These are phyloP conservation scores for Leccinum pallidistipes DNA, from an alignment of 1,284 basidiomycete species.

Conservation along the genomic window DNA sequence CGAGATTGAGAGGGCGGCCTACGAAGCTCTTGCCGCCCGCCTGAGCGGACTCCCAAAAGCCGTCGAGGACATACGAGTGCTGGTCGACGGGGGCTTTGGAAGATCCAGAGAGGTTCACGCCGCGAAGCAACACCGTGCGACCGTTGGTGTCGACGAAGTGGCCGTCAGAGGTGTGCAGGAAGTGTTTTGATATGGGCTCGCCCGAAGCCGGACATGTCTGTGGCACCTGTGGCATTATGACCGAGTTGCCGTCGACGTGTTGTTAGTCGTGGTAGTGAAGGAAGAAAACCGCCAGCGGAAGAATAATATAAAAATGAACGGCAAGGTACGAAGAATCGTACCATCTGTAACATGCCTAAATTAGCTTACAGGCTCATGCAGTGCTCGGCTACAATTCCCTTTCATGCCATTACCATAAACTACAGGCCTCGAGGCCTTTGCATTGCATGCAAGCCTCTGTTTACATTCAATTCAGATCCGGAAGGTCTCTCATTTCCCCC, in stretches of 20 bases:
- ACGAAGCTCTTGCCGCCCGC: conserved; percentile 72
- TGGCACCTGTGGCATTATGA: conserved; percentile 24
- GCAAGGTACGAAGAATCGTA: conserved; percentile 18
- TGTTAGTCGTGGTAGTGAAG: background rate
- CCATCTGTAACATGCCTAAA: conserved; percentile 18
- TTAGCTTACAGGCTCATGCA: conserved; percentile 1
- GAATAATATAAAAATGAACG: background rate
- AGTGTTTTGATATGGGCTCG: conserved; percentile 29
- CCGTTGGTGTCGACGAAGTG: conserved; percentile 86
- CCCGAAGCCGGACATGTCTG: conserved; percentile 21
- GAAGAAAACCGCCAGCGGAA: background rate
- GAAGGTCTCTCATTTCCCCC: background rate
- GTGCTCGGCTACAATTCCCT: conserved; percentile 3
- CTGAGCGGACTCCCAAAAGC: conserved; percentile 90
- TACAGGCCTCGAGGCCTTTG: background rate
- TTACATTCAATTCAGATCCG: conserved; percentile 4
- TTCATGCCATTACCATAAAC: conserved; percentile 5
- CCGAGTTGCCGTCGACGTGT: conserved; percentile 1
- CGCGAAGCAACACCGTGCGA: conserved; percentile 84
- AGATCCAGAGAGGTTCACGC: conserved; percentile 90
- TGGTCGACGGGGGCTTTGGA: conserved; percentile 79
- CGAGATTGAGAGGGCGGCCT: conserved; percentile 76
- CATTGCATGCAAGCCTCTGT: background rate
- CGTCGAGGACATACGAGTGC: conserved; percentile 67
- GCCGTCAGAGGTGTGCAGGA: conserved; percentile 67